These are phyloP conservation scores for Cyanidiococcus yangmingshanensis DNA, from an alignment of 23 red algal genomes.

Conservation along the genomic window DNA sequence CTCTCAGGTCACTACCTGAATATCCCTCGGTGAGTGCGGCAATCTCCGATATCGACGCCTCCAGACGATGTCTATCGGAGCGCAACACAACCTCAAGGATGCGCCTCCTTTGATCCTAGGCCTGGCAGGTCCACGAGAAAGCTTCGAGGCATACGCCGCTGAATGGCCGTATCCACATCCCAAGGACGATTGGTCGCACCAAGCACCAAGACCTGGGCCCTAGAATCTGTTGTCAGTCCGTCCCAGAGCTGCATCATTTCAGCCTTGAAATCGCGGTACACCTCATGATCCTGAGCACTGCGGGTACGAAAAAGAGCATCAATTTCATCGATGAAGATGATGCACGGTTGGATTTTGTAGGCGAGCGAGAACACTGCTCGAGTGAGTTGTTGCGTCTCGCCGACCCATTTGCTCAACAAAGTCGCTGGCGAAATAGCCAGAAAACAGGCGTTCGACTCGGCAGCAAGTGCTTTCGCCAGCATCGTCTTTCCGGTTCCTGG, in stretches of 20 bases:
- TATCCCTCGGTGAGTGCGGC: constrained; percentile 70
- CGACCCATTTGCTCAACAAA: constrained; percentile 94
- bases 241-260: constrained; percentile 99
- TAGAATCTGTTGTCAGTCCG: constrained; percentile 63
- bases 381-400: constrained; percentile 84
- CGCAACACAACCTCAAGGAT: constrained; percentile 63
- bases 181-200: constrained; percentile 94
- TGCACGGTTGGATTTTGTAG: constrained; percentile 61
- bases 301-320: constrained; percentile 90
- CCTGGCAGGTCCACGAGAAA: constrained; percentile 76
- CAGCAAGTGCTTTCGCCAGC: constrained; percentile 85
- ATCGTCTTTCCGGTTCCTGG: constrained; percentile 98
- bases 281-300: constrained; percentile 70
- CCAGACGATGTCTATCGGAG: constrained; percentile 31
- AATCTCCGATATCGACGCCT: constrained; percentile 33
- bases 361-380: constrained; percentile 92
- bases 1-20: constrained; percentile 85
- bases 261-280: constrained; percentile 92
- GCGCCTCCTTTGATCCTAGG: constrained; percentile 32
- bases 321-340: constrained; percentile 98
- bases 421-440: constrained; percentile 57
- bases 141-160: constrained; percentile 71
- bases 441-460: constrained; percentile 66
- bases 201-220: constrained; percentile 65
- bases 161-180: constrained; percentile 92